Percentiles rank a stretch among this genome's conserved stretches.
Conservation (phyloP, 1,139 yeast genomes). For the Lodderomyces pseudojiufengensis region DNA sequence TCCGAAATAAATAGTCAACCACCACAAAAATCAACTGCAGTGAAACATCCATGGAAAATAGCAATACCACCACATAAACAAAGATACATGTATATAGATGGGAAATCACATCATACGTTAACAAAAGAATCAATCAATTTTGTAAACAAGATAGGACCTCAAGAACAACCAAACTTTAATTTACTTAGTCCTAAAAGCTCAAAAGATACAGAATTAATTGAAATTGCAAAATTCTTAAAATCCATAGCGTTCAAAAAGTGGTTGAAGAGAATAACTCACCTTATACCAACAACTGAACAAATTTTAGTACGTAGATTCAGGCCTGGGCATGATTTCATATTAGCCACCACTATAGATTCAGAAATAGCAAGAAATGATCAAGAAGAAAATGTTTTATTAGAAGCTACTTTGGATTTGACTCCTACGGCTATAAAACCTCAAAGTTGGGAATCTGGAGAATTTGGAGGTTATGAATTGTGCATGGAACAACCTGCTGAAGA, state of each 20-base stretch:
- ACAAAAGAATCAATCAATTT: constrained; percentile 24
- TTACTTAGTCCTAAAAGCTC: constrained; percentile 17
- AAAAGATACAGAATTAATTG: constrained; percentile 35
- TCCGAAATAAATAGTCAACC: constrained; percentile 54
- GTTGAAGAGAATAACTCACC: constrained; percentile 60
- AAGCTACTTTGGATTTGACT: constrained; percentile 73
- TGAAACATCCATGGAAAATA: constrained; percentile 76
- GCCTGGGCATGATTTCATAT: constrained; percentile 90
- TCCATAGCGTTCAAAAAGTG: constrained; percentile 68
- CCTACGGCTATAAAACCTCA: constrained; percentile 53
- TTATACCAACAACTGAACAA: constrained; percentile 64
- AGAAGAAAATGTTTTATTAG: constrained; percentile 49
- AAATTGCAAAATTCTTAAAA: constrained; percentile 56
- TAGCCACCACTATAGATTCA: constrained; percentile 74
- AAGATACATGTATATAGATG: constrained; percentile 79
- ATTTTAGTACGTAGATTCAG: constrained; percentile 79
- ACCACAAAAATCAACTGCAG: constrained; percentile 57
- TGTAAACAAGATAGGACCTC: constrained; percentile 37
- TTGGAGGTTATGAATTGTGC: constrained; percentile 92
- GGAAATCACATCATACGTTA: constrained; percentile 36
- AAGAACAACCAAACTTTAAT: constrained; percentile 53
- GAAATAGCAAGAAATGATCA: constrained; percentile 34
- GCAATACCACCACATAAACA: constrained; percentile 95
- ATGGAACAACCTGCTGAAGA: constrained; percentile 60
- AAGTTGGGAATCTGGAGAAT: constrained; percentile 84